Evolutionary conservation across 768 basidiomycete species (phyloP), one percentile per base, ranked within the genome.

Genomic region (Leccinum longicurvipes): DNA sequence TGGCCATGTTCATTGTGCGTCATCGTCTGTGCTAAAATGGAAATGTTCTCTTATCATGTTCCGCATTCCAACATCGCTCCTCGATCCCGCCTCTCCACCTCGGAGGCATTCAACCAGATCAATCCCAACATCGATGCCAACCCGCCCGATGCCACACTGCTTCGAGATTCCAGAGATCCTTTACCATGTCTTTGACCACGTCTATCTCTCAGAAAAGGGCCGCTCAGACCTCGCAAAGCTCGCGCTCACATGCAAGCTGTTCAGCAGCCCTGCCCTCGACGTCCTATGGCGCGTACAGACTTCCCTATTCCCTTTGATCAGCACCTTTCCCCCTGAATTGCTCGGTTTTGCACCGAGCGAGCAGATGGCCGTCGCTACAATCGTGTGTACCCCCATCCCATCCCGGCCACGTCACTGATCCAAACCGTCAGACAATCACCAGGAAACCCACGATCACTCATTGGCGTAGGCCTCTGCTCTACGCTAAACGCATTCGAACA

Each of bases 201-300:
- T 64, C 48, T 67, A 52, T 31, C 6, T 55, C 17, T 47, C 51
- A 1, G 0, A 21, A 0, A 50, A 50, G 4, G 56, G 64, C 11
- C 58, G 54, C 15, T 7, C 52, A 3, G 64, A 60, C 44, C 61
- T 66, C 25, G 52, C 48, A 2, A 47, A 12, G 12, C 59, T 66
- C 2, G 64, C 65, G 2, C 56, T 32, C 2, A 59, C 62, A 2
- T 65, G 65, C 55, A 63, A 58, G 34, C 23, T 46, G 0, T 58
- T 66, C 61, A 60, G 39, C 27, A 53, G 42, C 3, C 56, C 59
- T 8, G 64, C 64, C 4, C 64, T 66, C 15, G 62, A 61, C n/a
- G 51, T 67, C 4, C 57, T 66, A 3, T 67, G 64, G 65, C 55
- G 60, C 23, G 47, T 58, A 0, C 64, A 66, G 54, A 55, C 53